phyloP scores from a whole-genome alignment of 495 filamentous ascomycete species.

The Trypethelium eluteriae region DNA sequence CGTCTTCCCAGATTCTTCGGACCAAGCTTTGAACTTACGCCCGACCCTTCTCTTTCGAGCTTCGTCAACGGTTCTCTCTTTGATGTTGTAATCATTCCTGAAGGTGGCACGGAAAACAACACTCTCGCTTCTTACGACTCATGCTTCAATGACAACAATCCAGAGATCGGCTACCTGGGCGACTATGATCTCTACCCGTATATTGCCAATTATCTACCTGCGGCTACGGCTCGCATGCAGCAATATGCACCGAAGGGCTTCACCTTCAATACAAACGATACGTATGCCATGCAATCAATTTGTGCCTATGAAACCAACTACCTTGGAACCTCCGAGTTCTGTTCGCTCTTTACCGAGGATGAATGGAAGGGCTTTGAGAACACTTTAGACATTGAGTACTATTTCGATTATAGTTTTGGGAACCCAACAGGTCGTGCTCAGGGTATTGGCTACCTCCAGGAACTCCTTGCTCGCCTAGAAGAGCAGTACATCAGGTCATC shows the following conservation, averaged over 20 bases:
- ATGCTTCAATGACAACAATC: constrained; percentile 32
- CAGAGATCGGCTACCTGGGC: constrained; percentile 28
- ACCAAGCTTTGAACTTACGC: constrained; percentile 28
- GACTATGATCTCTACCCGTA: constrained; percentile 33
- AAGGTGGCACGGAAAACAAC: constrained; percentile 43
- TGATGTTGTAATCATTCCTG: constrained; percentile 43
- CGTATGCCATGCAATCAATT: constrained; percentile 40
- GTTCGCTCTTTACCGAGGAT: constrained; percentile 34
- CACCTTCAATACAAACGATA: constrained; percentile 36
- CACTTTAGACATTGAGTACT: constrained; percentile 38
- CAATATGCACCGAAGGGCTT: constrained; percentile 34
- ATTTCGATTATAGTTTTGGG: constrained; percentile 38
- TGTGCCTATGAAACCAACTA: constrained; percentile 38
- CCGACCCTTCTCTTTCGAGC: constrained; percentile 28
- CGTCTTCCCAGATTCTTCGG: constrained; percentile 31
- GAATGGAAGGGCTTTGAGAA: constrained; percentile 41
- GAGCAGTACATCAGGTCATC: constrained; percentile 33
- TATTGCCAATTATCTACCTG: constrained; percentile 31
- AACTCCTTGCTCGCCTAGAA: constrained; percentile 36
- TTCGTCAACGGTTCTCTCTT: constrained; percentile 33
- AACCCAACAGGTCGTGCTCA: constrained; percentile 38
- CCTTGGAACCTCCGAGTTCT: constrained; percentile 34
- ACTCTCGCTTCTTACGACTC: constrained; percentile 42
- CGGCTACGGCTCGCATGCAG: constrained; percentile 32
- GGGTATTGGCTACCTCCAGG: constrained; percentile 39